Evolutionary conservation across 345 rosid genomes (phyloP), one percentile per base, ranked within the genome.

Genomic region (Camelina hispida): DNA sequence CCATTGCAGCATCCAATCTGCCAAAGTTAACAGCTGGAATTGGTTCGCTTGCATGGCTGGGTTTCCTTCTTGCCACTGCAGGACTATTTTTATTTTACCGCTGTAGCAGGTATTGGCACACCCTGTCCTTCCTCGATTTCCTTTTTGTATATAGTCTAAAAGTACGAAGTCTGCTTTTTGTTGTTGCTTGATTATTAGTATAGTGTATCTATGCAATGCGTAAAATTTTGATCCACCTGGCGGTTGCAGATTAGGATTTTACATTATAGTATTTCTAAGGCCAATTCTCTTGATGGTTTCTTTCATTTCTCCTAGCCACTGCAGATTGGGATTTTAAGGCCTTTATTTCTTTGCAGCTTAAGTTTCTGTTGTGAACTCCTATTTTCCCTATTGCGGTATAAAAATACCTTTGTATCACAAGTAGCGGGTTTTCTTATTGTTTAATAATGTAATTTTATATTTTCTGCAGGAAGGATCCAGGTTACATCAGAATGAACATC

Each of bases 381-480:
- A 22, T 44, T 51, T 75, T 68, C 62, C 32, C 28, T 11, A 47
- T 76, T 48, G 46, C 35, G 30, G 43, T 37, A 46, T 7, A 13
- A 16, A 23, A 57, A 11, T 34, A 51, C 42, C 56, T 60, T 15
- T 51, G 56, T 61, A 32, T 68, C 60, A 38, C 35, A 64, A 28
- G 37, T 57, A 51, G 63, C 32, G 30, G 37, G 52, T 23, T 54
- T 51, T 69, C 68, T 65, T 52, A 74, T 44, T 15, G 14, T 37
- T 79, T 62, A 38, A 13, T 51, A 2, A 22, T 51, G 14, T 69
- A 18, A 43, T 14, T 48, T 7, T 34, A 35, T 59, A 15, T 78
- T 59, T n/a, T 72, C 47, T 78, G 81, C 96, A 95, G 98, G 71
- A 95, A 89, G 85, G 96, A 95, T 83, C 99, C 98, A 13, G 98